Conservation (phyloP, 1,139 yeast genomes). For the Candida freyschussii region DNA sequence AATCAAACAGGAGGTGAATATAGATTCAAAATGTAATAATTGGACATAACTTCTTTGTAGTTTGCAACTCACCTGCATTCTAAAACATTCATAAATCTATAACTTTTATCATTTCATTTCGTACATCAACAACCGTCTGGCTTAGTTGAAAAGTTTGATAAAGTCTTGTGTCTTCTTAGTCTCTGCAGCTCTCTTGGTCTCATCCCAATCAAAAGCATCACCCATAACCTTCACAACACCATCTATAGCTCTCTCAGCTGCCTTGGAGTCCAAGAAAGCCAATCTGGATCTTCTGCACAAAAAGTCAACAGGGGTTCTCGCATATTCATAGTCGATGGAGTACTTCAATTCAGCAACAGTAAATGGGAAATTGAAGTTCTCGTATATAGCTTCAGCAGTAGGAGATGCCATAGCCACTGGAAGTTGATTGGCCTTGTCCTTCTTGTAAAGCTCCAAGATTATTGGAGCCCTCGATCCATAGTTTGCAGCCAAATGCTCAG, state of each 20-base stretch:
- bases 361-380: constrained; percentile 74
- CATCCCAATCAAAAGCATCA: constrained; percentile 71
- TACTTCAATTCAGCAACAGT: constrained; percentile 88
- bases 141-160: constrained; percentile 41
- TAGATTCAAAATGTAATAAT: too few relatives aligned
- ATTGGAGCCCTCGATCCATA: constrained; percentile 90
- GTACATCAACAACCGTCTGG: too few relatives aligned
- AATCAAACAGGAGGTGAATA: too few relatives aligned
- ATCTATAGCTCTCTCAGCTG: constrained; percentile 76
- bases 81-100: too few relatives aligned
- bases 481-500: constrained; percentile 78
- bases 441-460: constrained; percentile 58
- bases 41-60: too few relatives aligned
- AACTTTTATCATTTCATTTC: too few relatives aligned
- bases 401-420: constrained; percentile 57
- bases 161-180: constrained; percentile 47
- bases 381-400: constrained; percentile 27
- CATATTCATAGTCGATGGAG: constrained; percentile 77
- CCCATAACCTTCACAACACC: constrained; percentile 86
- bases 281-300: constrained; percentile 90
- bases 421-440: constrained; percentile 49
- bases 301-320: constrained; percentile 85
- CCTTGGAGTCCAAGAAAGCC: constrained; percentile 86
- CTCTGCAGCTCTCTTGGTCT: constrained; percentile 54
- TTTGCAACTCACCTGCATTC: too few relatives aligned